Base-by-base conservation (phyloP, 1,284 basidiomycete genomes). In the Flammula alnicola region DNA sequence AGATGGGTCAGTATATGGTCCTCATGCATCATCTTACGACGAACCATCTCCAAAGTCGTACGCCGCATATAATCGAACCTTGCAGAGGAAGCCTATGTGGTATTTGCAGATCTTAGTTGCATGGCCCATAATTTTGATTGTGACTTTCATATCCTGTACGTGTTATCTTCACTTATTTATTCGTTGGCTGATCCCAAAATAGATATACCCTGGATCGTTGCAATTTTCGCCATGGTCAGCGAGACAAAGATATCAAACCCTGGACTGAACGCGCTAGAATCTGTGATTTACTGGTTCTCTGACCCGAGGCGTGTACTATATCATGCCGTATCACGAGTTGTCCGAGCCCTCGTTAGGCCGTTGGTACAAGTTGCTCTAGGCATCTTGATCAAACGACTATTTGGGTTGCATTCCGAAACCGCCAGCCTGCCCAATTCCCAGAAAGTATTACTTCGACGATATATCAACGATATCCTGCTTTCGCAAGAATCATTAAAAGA, bases 231-330 rank as follows among this genome's bases (percentile, higher is more conserved):
- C 10, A 75, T 77, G 68, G 57, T 74, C 17, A 45, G 63, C 9
- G 48, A 68, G 11, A 65, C 68, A 0, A 52, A 57, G n/a, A 53
- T 72, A 37, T n/a, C 47, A 5, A 49, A 46, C 9, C 6, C 42
- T 4, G 61, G 62, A 11, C 53, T 71, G 29, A 69, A 69, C 41
- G 58, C 67, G 4, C 51, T 76, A 25, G 71, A 73, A 54, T 58
- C 68, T 8, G 70, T 76, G 30, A 72, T 77, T 32, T 65, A 62
- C 47, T 76, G 74, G 73, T 76, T 77, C 54, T 63, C 75, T 2
- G 57, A 65, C n/a, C 72, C 73, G 0, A 25, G 61, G 11, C 72
- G 75, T 14, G 63, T 78, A 10, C 52, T 63, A 1, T 75, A 65
- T 56, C 74, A 77, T 51, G 63, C 65, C 1, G 31, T 76, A 3